Evolutionary conservation across 2,329 filamentous ascomycete genomes (phyloP), one percentile per base, ranked within the genome.

Genomic region (Colletotrichum cereale): DNA sequence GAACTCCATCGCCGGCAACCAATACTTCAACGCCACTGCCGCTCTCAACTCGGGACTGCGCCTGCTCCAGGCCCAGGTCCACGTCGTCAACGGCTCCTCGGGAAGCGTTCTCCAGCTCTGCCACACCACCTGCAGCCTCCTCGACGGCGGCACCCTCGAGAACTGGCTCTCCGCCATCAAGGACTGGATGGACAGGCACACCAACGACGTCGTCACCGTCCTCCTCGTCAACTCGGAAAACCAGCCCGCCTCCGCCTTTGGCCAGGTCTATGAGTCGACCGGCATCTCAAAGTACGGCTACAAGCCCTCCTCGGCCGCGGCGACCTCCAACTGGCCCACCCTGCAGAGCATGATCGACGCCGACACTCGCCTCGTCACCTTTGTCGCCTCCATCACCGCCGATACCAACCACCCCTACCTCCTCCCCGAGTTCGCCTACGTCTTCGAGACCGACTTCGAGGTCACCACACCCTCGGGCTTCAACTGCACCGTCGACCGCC

Each of bases 361-460:
- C 72, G 86, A 87, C 75, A 92, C 86, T 5, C 88, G 92, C 2
- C 82, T 95, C 5, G 87, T 95, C 75, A 88, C 88, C 56, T 95
- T 95, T 75, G 84, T 94, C 71, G 90, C 92, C 21, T 87, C 86
- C 73, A 82, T 87, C 66, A 78, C 81, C 16, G 75, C 82, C 73
- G 79, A 82, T 57, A 48, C 81, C 14, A 75, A 79, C 10, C 82
- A 86, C 72, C 86, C 90, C 0, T 92, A 89, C 79, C 84, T 93
- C 12, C 84, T 92, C 73, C 82, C 88, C 79, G 88, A 92, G 80
- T 93, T 90, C 80, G 81, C 82, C 72, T 88, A 88, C 82, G 82
- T 95, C 67, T 96, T 94, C 81, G 93, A 96, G 81, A 95, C 91
- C 50, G 79, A 86, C 12, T 95, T 87, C 80, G 89, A 93, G 61